Base-by-base conservation (phyloP, 1,284 basidiomycete genomes). In the Phlebopus sp. region DNA sequence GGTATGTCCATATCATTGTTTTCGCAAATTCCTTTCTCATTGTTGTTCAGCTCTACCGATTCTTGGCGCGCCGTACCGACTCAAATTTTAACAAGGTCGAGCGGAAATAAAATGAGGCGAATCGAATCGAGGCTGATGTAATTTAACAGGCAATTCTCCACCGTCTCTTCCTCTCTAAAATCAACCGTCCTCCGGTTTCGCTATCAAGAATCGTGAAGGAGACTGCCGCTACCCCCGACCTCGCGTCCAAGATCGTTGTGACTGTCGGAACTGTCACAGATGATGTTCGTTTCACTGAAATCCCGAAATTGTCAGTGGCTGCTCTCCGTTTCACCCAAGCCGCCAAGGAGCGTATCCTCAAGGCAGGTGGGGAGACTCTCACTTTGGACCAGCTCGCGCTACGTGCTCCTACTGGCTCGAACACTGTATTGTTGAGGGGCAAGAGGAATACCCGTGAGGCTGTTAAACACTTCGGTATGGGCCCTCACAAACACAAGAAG, bases 341-440 rank as follows among this genome's bases (percentile, higher is more conserved):
- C 44, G 97, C 96, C 52, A 90, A 87, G 72, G 95, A 92, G 69
- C 88, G 97, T 60, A 98, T 99, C 71, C 71, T 93, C 66, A 92
- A 92, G 68, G 91, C 94, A 49, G 96, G 96, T 60, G 96, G 96
- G 67, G 96, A 99, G 77, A 81, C 78, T 56, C 70, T 99, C 61
- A 99, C 97, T 56, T 82, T 99, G 60, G 96, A 99, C 73, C 95
- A 98, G 75, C 90, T 99, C 58, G 96, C 96, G 48, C 73, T 93
- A 57, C 86, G 95, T 55, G 84, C 93, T 52, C 96, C 96, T 34
- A 97, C 92, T 47, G 96, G 97, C 57, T 80, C 90, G 58, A 97
- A 97, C 84, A 98, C 95, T 45, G 80, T 99, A 56, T 76, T 99
- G 59, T 75, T 97, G 61, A 80, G 94, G 55, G 97, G 96, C 59